A percentile compares a stretch with the other conserved stretches of the same genome.
Conservation (phyloP, 805 yeast genomes). For the Ogataea henricii region DNA sequence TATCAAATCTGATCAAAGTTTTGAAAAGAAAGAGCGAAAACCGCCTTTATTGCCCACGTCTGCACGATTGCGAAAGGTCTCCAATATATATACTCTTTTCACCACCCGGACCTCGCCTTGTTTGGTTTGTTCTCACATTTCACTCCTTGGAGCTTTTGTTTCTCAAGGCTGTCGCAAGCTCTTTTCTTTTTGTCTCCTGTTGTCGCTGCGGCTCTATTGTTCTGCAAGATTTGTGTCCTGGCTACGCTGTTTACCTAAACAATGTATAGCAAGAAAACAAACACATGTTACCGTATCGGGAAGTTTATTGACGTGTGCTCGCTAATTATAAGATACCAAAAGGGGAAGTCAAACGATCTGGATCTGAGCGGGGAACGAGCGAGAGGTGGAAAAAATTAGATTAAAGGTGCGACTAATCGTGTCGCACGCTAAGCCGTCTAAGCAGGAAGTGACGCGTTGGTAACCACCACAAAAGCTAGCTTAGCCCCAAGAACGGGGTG, state of each 20-base stretch:
- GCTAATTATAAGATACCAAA: slow-evolving; percentile 2
- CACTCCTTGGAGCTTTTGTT: not conserved
- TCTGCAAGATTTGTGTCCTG: slow-evolving; percentile 1
- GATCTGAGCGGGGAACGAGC: not conserved
- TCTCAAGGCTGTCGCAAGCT: slow-evolving; percentile 4
- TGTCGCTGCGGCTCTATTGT: slow-evolving; percentile 1
- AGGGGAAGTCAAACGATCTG: slow-evolving; percentile 2
- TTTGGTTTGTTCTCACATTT: slow-evolving; percentile 1
- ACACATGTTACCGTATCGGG: slow-evolving; percentile 1
- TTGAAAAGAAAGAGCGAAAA: not conserved
- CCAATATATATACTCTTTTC: slow-evolving; percentile 2
- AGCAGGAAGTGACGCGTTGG: no score
- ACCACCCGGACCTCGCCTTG: not conserved
- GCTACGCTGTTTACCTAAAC: slow-evolving; percentile 6
- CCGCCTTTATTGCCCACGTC: not conserved
- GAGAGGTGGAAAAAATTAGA: not conserved
- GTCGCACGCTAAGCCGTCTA: not conserved
- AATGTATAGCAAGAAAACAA: not conserved
- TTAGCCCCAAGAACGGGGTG: no score
- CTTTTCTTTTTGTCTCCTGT: slow-evolving; percentile 6
- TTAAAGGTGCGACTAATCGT: not conserved
- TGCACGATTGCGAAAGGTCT: slow-evolving; percentile 4
- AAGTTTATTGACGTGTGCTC: slow-evolving; percentile 3
- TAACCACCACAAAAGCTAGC: not conserved
- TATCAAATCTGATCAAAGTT: slow-evolving; percentile 1